A percentile compares a stretch with the other conserved stretches of the same genome.
phyloP scores from a whole-genome alignment of 1,284 basidiomycete genomes.

The Caloboletus inedulis region DNA sequence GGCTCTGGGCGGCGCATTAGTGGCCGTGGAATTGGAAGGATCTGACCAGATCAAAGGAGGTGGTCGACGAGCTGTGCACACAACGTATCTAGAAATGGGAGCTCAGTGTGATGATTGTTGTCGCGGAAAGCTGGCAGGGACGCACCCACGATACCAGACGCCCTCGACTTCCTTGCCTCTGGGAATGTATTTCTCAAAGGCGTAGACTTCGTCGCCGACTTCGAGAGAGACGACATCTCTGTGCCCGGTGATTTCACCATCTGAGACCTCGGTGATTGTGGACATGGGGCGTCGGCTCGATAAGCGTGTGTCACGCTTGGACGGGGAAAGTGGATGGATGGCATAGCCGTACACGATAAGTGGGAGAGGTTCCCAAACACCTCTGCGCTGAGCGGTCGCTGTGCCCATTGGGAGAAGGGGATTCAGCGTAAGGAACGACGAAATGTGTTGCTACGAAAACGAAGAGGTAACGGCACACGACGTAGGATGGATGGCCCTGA shows the following conservation, averaged over 20 bases:
- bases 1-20: slow-evolving; percentile 48
- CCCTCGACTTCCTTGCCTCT: slow-evolving; percentile 70
- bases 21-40: slow-evolving; percentile 46
- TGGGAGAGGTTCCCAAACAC: slow-evolving; percentile 77
- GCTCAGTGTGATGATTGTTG: slow-evolving; percentile 6
- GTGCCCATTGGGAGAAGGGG: slow-evolving; percentile 22
- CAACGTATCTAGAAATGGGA: slow-evolving; percentile 69
- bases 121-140: slow-evolving; percentile 21
- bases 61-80: slow-evolving; percentile 70
- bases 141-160: slow-evolving; percentile 88
- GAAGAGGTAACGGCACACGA: not conserved
- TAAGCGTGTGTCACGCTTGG: slow-evolving; percentile 67
- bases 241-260: slow-evolving; percentile 61
- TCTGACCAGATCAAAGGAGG: slow-evolving; percentile 66
- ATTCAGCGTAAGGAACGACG: not conserved
- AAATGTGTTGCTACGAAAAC: not conserved
- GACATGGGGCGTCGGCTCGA: slow-evolving; percentile 60
- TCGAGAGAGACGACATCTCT: slow-evolving; percentile 78
- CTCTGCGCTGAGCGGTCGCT: slow-evolving; percentile 30
- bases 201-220: slow-evolving; percentile 95
- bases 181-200: slow-evolving; percentile 86
- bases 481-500: not conserved
- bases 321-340: slow-evolving; percentile 71
- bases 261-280: slow-evolving; percentile 65
- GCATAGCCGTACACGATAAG: slow-evolving; percentile 83